Conservation (phyloP, 2,329 filamentous ascomycete genomes). For the Verticillium tricorpus region DNA sequence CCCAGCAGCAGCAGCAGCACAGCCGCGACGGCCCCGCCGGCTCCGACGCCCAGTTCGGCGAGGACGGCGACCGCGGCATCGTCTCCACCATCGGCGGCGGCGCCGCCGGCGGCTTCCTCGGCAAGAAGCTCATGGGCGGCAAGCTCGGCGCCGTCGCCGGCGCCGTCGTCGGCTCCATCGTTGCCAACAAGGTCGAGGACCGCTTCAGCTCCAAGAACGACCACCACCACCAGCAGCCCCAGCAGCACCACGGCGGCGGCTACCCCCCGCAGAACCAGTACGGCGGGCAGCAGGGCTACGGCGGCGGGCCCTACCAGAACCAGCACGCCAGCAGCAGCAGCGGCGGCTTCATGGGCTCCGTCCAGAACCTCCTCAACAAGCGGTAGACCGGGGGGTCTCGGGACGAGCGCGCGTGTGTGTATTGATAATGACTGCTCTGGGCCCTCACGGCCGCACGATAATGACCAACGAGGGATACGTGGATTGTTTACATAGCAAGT, state of each 20-base stretch:
- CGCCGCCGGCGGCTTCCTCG: constrained; percentile 47
- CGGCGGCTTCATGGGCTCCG: constrained; percentile 17
- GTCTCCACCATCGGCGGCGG: constrained; percentile 49
- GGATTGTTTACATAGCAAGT: background rate
- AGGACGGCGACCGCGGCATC: constrained; percentile 49
- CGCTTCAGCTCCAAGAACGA: constrained; percentile 27
- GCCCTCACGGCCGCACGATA: background rate
- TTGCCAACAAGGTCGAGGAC: constrained; percentile 47
- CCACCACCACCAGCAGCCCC: constrained; percentile 17
- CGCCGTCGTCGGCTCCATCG: constrained; percentile 48
- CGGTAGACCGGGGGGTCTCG: background rate
- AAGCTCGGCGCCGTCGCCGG: constrained; percentile 48
- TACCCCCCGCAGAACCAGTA: constrained; percentile 1
- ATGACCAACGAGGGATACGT: background rate
- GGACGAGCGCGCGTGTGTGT: background rate
- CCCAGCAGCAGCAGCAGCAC: background rate
- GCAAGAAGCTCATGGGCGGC: constrained; percentile 50
- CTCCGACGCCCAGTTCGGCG: constrained; percentile 12
- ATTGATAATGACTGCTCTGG: background rate
- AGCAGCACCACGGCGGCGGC: constrained; percentile 1
- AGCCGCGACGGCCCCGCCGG: constrained; percentile 6
- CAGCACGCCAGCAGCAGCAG: constrained; percentile 10
- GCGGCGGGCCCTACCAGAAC: constrained; percentile 3
- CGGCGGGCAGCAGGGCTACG: constrained; percentile 6
- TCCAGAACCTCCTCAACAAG: constrained; percentile 3